Percentiles rank a stretch among this genome's conserved stretches.
Evolutionary conservation across 805 yeast genomes (phyloP).

Genomic region (Candida broadrunensis): DNA sequence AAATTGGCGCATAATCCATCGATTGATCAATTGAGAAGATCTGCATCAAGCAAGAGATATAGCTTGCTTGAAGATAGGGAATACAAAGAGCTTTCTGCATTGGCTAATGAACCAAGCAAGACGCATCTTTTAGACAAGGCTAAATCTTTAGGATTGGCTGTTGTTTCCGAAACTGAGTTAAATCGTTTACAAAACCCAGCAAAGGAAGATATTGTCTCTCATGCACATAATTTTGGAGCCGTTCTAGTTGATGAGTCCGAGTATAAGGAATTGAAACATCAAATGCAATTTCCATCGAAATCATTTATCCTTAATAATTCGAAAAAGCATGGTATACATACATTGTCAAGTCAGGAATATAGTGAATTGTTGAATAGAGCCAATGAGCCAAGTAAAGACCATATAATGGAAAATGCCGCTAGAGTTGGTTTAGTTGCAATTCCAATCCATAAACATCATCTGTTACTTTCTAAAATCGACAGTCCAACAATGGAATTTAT

Average conservation of each 20-base stretch:
- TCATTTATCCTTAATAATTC: neutral
- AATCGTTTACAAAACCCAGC: conserved; percentile 22
- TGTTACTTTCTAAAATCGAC: conserved; percentile 3
- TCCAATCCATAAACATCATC: conserved; percentile 7
- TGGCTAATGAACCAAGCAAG: conserved; percentile 13
- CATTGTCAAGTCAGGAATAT: conserved; percentile 8
- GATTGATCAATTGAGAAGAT: conserved; percentile 10
- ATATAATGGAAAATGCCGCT: conserved; percentile 18
- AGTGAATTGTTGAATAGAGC: conserved; percentile 26
- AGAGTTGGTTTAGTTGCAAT: conserved; percentile 3
- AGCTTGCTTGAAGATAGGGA: neutral
- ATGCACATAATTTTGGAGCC: conserved; percentile 4
- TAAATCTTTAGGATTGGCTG: conserved; percentile 18
- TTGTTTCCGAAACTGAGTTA: conserved; percentile 15
- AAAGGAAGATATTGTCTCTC: conserved; percentile 8
- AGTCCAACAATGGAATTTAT: conserved; percentile 31
- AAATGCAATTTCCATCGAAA: conserved; percentile 7
- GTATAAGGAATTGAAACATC: conserved; percentile 4
- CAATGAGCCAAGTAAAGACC: conserved; percentile 22
- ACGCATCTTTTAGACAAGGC: conserved; percentile 32
- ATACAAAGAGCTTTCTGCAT: neutral
- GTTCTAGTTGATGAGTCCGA: conserved; percentile 4
- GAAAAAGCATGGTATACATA: neutral
- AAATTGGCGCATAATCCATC: conserved; percentile 20
- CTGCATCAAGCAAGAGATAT: neutral